Base-by-base conservation (phyloP, 306 rosid genomes). In the Quercus aquifolioides region DNA sequence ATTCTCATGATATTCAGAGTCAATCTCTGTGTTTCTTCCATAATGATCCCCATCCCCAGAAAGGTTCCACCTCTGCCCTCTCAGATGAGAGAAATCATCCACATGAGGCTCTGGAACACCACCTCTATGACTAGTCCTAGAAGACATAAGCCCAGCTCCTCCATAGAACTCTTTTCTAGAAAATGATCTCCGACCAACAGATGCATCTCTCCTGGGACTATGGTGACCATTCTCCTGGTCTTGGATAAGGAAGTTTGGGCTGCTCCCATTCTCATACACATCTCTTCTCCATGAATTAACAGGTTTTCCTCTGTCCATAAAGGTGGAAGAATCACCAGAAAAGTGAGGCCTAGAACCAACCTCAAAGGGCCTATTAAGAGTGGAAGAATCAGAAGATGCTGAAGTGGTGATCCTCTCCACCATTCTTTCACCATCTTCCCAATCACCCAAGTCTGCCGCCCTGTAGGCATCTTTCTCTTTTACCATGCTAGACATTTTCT, bases 351-450 rank as follows among this genome's bases (percentile, higher is more conserved):
- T 89, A 69, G 89, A 86, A 41, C 94, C 89, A 65, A 82, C 82
- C 81, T 91, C 97, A 71, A 85, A 77, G 30, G 91, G 81, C 84
- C 93, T 88, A 84, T 86, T 87, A 83, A 90, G 81, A 86, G 88
- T 81, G 15, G 94, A 88, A 13, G 98, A 90, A 87, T 90, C 97
- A 77, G 97, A 91, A 79, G 95, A 92, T 55, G 91, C 94, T 0
- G 94, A 95, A 55, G 95, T 86, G 31, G 92, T 83, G 70, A 92
- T 88, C 82, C 97, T 85, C 82, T 92, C 96, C 82, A 91, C 97
- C 95, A 91, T 90, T 85, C 93, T 86, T 89, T 95, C 99, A 80
- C 94, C 86, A 68, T 90, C 99, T 77, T 95, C 99, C 99, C 99
- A 95, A 76, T 95, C 92, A 79, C 91, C 88, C 33, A 89, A 63